Conservation (phyloP, 305 asterid genomes). For the Fraxinus nigra region DNA sequence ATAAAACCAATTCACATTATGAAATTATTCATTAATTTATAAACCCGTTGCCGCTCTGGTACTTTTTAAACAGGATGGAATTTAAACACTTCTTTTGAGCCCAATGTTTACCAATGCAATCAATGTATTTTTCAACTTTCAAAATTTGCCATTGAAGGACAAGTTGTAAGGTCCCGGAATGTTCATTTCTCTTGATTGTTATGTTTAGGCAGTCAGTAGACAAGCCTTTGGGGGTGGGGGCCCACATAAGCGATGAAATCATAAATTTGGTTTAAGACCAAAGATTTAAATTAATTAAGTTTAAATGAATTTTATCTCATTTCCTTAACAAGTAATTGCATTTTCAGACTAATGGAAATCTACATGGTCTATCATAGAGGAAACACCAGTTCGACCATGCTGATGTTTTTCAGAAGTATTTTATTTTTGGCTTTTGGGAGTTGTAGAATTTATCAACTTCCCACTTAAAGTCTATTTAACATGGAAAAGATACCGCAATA, state of each 20-base stretch:
- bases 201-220: neutral
- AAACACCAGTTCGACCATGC: neutral
- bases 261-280: neutral
- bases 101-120: neutral
- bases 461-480: neutral
- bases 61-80: neutral
- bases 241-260: neutral
- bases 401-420: neutral
- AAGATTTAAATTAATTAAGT: neutral
- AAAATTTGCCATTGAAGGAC: neutral
- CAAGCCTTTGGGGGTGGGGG: neutral
- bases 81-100: neutral
- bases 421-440: neutral
- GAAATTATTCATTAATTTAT: neutral
- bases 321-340: neutral
- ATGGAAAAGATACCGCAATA: neutral
- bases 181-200: neutral
- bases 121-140: neutral
- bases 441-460: neutral
- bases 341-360: neutral
- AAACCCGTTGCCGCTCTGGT: neutral
- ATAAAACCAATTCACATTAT: neutral
- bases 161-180: neutral
- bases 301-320: neutral
- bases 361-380: neutral